Evolutionary conservation across 2,329 filamentous ascomycete species (phyloP), one percentile per base, ranked within the genome.

Genomic region (Penicillium sp.): DNA sequence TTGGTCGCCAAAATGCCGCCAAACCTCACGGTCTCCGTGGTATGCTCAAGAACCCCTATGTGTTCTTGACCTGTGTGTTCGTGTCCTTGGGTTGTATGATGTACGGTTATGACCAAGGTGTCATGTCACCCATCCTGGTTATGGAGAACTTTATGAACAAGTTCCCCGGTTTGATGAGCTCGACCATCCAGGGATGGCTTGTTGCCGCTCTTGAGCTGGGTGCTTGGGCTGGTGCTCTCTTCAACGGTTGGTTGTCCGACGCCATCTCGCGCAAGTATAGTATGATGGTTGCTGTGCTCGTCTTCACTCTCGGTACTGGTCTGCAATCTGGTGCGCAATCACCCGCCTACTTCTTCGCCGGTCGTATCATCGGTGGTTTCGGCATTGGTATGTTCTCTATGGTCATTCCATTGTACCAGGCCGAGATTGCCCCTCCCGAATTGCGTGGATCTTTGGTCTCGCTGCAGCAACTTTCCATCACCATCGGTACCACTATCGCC

Each of bases 41-140:
- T 56, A 74, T 75, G 68, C 59, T 75, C 11, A 68, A 71, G 60
- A 75, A 74, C 60, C 72, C 72, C 1, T 75, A 73, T 60, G 73
- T 75, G 47, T 72, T 70, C 63, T 61, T 68, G 65, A 74, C 71
- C 45, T 70, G 65, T 56, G 55, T 65, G 33, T 75, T 73, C 20
- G 69, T 67, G 48, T 71, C 70, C 1, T 60, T 68, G n/a, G 66
- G 66, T 28, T 68, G 66, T 61, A 68, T 68, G 60, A 68, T 68
- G 66, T 66, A 70, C 51, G 69, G 69, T 45, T 71, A 72, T 51
- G 69, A 72, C 48, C 68, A 72, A 54, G 70, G 70, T 59, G 69
- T 71, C 28, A 71, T 72, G 66, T 56, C 63, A 3, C 66, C 65
- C n/a, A 58, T 71, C 18, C 64, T 71, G 18, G 67, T 73, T 26